Evolutionary conservation across 257 asterid species (phyloP).

Genomic region (Voacanga thouarsii): DNA sequence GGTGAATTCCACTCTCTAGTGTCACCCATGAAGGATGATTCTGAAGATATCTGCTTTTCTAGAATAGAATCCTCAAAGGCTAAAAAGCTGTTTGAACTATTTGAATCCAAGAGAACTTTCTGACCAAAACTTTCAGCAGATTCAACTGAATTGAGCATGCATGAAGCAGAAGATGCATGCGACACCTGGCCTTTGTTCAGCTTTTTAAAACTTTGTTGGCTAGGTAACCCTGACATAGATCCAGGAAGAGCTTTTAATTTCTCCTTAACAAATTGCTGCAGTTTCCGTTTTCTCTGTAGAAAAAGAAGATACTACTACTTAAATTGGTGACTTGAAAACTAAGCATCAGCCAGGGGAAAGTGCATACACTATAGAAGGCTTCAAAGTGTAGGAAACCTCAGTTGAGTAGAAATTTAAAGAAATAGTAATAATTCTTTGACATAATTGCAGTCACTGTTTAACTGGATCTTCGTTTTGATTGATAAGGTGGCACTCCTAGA

Average conservation of each 20-base stretch:
- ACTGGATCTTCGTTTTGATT: background rate
- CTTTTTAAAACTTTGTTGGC: slow-evolving; percentile 35
- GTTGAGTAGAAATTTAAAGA: background rate
- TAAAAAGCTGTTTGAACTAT: slow-evolving; percentile 46
- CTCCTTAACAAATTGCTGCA: slow-evolving; percentile 51
- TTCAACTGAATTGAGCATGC: slow-evolving; percentile 47
- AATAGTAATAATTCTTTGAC: background rate
- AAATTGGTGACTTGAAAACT: background rate
- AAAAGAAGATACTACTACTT: background rate
- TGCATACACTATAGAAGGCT: background rate
- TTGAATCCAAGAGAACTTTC: slow-evolving; percentile 32
- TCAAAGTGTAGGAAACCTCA: background rate
- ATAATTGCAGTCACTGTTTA: background rate
- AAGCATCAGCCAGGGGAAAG: background rate
- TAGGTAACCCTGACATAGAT: slow-evolving; percentile 21
- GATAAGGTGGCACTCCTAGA: too few relatives aligned
- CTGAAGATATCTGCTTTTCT: slow-evolving; percentile 32
- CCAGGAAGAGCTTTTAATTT: slow-evolving; percentile 39
- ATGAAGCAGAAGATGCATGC: slow-evolving; percentile 46
- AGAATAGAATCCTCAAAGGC: slow-evolving; percentile 37
- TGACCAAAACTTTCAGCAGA: slow-evolving; percentile 32
- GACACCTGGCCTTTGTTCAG: slow-evolving; percentile 38
- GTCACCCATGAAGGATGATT: slow-evolving; percentile 30
- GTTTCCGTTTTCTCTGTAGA: slow-evolving; percentile 66
- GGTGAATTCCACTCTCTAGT: slow-evolving; percentile 26